Evolutionary conservation across 1,284 basidiomycete genomes (phyloP).

Genomic region (Porodaedalea pini): DNA sequence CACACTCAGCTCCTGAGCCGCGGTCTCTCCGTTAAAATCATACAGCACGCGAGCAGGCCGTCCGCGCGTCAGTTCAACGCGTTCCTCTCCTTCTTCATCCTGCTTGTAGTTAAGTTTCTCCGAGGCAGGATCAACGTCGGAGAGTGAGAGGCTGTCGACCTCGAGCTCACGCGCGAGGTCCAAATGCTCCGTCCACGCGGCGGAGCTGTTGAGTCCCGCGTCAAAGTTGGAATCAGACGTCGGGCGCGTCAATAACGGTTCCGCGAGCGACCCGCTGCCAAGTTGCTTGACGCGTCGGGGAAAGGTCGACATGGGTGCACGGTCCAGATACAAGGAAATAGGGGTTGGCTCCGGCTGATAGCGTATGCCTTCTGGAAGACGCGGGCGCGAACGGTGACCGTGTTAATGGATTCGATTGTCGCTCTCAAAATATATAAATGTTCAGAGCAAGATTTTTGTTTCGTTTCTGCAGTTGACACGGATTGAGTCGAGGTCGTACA

Average conservation of each 20-base stretch:
- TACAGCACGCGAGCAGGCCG: conserved; percentile 62
- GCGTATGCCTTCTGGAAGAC: too few species aligned
- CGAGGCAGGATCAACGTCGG: conserved; percentile 29
- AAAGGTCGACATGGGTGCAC: conserved; percentile 12
- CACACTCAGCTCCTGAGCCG: conserved; percentile 65
- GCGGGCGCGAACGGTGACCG: too few species aligned
- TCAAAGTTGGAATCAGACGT: conserved; percentile 46
- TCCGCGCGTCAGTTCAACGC: conserved; percentile 26
- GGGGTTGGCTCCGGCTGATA: too few species aligned
- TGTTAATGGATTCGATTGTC: too few species aligned
- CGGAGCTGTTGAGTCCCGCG: conserved; percentile 69
- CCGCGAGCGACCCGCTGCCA: not conserved
- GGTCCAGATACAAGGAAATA: not conserved
- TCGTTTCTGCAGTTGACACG: too few species aligned
- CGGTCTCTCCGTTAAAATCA: conserved; percentile 66
- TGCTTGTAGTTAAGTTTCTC: conserved; percentile 18
- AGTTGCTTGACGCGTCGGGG: conserved; percentile 11
- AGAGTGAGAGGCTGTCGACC: conserved; percentile 24
- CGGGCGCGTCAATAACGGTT: conserved; percentile 1
- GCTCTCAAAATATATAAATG: too few species aligned
- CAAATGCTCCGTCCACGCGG: conserved; percentile 67
- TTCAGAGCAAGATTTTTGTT: too few species aligned
- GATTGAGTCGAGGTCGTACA: too few species aligned
- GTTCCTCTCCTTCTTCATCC: conserved; percentile 24
- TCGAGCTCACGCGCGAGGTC: conserved; percentile 32